phyloP scores from a whole-genome alignment of 345 rosid genomes.

The Euclidium syriacum region DNA sequence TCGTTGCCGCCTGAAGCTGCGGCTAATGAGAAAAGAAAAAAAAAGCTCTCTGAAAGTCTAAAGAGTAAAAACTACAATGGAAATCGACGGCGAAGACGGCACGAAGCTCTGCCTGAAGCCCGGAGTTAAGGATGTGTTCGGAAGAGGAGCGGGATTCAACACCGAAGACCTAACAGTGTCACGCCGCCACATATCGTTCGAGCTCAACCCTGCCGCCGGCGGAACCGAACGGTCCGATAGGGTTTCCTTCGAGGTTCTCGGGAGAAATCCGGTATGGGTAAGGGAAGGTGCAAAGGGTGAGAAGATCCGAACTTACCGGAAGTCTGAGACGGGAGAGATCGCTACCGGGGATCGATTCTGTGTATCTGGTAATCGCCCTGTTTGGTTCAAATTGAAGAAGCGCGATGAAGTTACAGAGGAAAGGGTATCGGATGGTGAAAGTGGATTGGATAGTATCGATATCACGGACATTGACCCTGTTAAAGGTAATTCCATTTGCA shows the following conservation, averaged over 20 bases:
- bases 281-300: slow-evolving; percentile 23
- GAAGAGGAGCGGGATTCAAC: slow-evolving; percentile 55
- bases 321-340: slow-evolving; percentile 45
- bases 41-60: not conserved
- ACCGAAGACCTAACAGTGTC: slow-evolving; percentile 54
- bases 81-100: slow-evolving; percentile 67
- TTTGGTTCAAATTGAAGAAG: slow-evolving; percentile 52
- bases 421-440: slow-evolving; percentile 25
- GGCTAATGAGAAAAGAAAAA: not conserved
- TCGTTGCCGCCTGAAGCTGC: not conserved
- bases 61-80: slow-evolving; percentile 37
- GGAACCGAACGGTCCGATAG: slow-evolving; percentile 28
- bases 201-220: slow-evolving; percentile 14
- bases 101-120: slow-evolving; percentile 32
- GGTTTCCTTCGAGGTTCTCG: slow-evolving; percentile 55
- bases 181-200: slow-evolving; percentile 52
- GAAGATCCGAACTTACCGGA: slow-evolving; percentile 39
- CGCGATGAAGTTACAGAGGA: slow-evolving; percentile 26
- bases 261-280: slow-evolving; percentile 73
- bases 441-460: slow-evolving; percentile 30
- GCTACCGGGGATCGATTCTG: slow-evolving; percentile 54
- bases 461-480: slow-evolving; percentile 46
- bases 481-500: slow-evolving; percentile 41
- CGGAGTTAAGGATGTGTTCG: slow-evolving; percentile 34
- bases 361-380: slow-evolving; percentile 43